Evolutionary conservation across 257 asterid genomes (phyloP), one percentile per base, ranked within the genome.

Genomic region (Anisodus acutangulus): DNA sequence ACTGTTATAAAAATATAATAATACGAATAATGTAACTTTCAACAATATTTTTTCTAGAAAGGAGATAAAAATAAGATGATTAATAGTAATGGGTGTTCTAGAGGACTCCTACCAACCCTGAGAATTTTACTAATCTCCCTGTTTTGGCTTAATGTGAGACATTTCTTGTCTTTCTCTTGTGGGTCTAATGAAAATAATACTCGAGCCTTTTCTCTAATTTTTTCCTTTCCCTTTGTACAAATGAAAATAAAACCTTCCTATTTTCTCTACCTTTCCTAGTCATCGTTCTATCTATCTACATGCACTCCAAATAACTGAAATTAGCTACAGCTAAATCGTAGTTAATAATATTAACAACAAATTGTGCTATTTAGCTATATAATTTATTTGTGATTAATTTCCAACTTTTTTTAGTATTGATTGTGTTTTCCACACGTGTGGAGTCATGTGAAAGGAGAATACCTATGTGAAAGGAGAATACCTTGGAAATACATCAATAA

Each of bases 401-500:
- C 26, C 26, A 22, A 22, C 26, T 41, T 39, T 39, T 41, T 41
- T 41, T 41, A 41, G 45, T 41, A 41, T 41, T 41, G 45, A 41
- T 41, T 10, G 17, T 74, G 11, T 51, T 60, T 80, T 49, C 55
- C 57, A 62, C 45, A 41, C 16, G 72, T 11, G 41, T 7, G 86
- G 88, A 89, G 85, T 84, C 91, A 91, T 91, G 94, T 88, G 87
- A 53, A 88, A 85, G 41, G n/a, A n/a, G n/a, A n/a, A n/a, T n/a
- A n/a, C n/a, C n/a, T n/a, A n/a, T n/a, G n/a, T n/a, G n/a, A n/a
- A n/a, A n/a, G n/a, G 49, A 80, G 93, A 85, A 88, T 79, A 72
- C 88, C 15, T 31, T 87, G 83, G 86, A 87, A 83, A 85, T 79
- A 89, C 90, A 84, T 87, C 88, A 82, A 87, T 85, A 64, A 58